phyloP scores from a whole-genome alignment of 176 grass and related monocot species.

The Carex cristatella region DNA sequence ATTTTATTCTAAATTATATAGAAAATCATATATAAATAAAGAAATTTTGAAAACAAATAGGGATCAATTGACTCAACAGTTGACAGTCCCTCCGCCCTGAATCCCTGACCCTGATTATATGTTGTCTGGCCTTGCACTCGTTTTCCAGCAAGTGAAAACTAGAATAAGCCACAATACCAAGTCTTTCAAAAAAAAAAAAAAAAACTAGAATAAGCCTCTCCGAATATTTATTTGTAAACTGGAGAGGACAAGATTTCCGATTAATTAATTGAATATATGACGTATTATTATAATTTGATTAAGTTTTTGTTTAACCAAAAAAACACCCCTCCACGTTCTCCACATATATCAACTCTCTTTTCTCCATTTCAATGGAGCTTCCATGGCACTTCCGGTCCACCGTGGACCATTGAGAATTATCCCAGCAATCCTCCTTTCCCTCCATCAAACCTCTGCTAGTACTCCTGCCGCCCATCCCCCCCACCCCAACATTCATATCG shows the following conservation, averaged over 20 bases:
- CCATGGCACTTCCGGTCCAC: conserved; percentile 18
- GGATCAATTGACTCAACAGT: no score
- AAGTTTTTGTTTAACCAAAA: not conserved
- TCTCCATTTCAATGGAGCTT: conserved; percentile 14
- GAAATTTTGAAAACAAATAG: no score
- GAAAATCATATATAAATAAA: no score
- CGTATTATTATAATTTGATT: not conserved
- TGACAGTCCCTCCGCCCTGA: no score
- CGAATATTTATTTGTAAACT: not conserved
- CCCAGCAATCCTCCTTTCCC: not conserved
- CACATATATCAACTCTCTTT: conserved; percentile 14
- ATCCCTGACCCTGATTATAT: no score
- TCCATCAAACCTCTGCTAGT: not conserved
- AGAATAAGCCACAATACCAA: no score
- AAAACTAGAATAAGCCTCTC: not conserved
- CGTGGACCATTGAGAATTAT: not conserved
- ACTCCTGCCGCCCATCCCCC: not conserved
- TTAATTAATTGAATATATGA: not conserved
- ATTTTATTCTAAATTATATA: no score
- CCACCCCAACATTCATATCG: not conserved
- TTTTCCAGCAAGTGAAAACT: not conserved
- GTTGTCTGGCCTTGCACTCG: not conserved
- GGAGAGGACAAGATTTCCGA: not conserved
- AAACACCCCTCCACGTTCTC: conserved; percentile 14
- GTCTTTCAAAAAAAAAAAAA: no score